Percentiles rank a stretch among this genome's conserved stretches.
Conservation (phyloP, 139 green algal genomes). For the Chlamydomonas sp. region DNA sequence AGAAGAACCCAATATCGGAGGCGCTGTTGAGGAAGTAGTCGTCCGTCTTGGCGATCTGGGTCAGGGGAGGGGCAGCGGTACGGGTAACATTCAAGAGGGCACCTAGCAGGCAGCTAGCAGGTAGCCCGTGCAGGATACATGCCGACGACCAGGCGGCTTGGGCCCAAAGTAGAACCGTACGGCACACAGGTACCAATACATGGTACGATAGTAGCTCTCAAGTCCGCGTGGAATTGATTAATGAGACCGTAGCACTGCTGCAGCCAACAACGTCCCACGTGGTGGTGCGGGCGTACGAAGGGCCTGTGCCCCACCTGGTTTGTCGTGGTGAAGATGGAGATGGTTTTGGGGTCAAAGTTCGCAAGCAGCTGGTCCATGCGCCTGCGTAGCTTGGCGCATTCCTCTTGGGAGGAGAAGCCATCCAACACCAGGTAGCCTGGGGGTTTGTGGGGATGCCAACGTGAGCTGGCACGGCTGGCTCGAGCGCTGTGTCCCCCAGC, state of each 20-base stretch:
- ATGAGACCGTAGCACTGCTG: no score
- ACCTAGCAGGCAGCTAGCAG: neutral
- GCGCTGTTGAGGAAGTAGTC: conserved; percentile 84
- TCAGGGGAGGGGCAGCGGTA: neutral
- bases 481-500: no score
- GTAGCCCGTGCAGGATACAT: no score
- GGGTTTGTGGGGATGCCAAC: no score
- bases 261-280: conserved; percentile 3
- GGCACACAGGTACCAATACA: no score
- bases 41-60: conserved; percentile 63
- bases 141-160: no score
- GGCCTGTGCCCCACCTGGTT: conserved; percentile 36
- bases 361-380: conserved; percentile 60
- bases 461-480: no score
- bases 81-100: conserved; percentile 37
- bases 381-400: conserved; percentile 49
- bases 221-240: no score
- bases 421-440: conserved; percentile 60
- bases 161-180: no score
- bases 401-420: conserved; percentile 46
- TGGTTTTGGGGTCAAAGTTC: conserved; percentile 54
- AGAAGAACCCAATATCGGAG: conserved; percentile 74
- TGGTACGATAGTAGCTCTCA: no score
- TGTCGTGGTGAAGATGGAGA: conserved; percentile 62
- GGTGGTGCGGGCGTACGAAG: neutral